phyloP scores from a whole-genome alignment of 768 basidiomycete genomes.

The Termitomyces heimii region DNA sequence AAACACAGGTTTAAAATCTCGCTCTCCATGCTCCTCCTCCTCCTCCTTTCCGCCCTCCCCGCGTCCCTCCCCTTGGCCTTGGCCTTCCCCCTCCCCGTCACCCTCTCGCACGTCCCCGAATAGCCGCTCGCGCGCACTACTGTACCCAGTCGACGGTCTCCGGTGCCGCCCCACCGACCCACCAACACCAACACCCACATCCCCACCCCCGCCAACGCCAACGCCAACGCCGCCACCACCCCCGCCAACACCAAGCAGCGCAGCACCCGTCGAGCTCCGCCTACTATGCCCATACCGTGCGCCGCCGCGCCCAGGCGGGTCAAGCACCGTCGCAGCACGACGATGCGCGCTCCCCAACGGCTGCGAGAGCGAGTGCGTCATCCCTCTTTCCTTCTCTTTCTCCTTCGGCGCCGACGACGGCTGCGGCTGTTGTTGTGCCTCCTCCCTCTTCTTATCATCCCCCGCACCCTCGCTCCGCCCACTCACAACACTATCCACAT shows the following conservation, averaged over 20 bases:
- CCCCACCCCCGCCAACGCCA: constrained; percentile 24
- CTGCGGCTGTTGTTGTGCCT: too few relatives aligned
- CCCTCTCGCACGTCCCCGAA: constrained; percentile 26
- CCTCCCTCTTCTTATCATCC: background rate
- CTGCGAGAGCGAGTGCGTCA: constrained; percentile 32
- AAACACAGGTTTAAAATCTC: constrained; percentile 90
- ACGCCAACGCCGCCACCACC: background rate
- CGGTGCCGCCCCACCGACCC: constrained; percentile 59
- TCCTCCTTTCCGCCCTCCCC: constrained; percentile 38
- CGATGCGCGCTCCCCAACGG: background rate
- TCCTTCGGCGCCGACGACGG: background rate
- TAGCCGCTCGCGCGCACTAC: constrained; percentile 18
- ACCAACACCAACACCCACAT: background rate
- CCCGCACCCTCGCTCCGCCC: too few relatives aligned
- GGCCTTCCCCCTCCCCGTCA: background rate
- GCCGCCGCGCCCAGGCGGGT: background rate
- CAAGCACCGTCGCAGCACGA: background rate
- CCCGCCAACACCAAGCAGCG: constrained; percentile 23
- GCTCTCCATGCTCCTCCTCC: constrained; percentile 47
- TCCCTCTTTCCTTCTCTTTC: constrained; percentile 42
- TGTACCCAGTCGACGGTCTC: constrained; percentile 65
- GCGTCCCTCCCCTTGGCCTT: constrained; percentile 32
- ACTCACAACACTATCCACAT: background rate
- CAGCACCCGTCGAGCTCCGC: background rate
- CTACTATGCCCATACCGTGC: background rate